Evolutionary conservation across 805 yeast species (phyloP).

Genomic region (Maudiozyma barnettii): DNA sequence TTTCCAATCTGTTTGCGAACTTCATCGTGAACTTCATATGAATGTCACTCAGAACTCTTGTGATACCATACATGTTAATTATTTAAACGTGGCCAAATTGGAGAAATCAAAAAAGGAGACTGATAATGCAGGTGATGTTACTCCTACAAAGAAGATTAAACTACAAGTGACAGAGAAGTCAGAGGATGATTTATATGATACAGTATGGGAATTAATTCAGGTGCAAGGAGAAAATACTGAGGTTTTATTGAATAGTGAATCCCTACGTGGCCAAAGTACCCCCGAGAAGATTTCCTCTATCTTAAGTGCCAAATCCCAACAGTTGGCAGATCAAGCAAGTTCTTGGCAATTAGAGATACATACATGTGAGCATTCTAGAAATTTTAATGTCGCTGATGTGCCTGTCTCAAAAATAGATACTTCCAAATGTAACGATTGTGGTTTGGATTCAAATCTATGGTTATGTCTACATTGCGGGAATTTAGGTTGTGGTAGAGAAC

Average conservation of each 20-base stretch:
- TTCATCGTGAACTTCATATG: slow-evolving; percentile 52
- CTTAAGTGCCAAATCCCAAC: slow-evolving; percentile 21
- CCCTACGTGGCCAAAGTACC: background rate
- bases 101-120: slow-evolving; percentile 34
- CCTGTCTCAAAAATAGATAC: slow-evolving; percentile 1
- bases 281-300: slow-evolving; percentile 16
- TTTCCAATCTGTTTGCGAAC: slow-evolving; percentile 59
- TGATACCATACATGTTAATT: slow-evolving; percentile 44
- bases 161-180: slow-evolving; percentile 24
- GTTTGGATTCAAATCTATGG: slow-evolving; percentile 75
- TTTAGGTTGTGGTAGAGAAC: slow-evolving; percentile 92
- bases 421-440: slow-evolving; percentile 47
- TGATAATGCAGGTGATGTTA: slow-evolving; percentile 19
- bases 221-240: slow-evolving; percentile 3
- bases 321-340: slow-evolving; percentile 49
- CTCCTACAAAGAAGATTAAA: slow-evolving; percentile 22
- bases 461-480: slow-evolving; percentile 83
- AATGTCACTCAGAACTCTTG: slow-evolving; percentile 17
- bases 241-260: background rate
- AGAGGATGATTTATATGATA: slow-evolving; percentile 26
- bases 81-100: slow-evolving; percentile 48
- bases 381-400: slow-evolving; percentile 26
- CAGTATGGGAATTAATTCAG: slow-evolving; percentile 18
- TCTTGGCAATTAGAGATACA: slow-evolving; percentile 87
- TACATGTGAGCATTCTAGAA: slow-evolving; percentile 68